Evolutionary conservation across 2,329 filamentous ascomycete species (phyloP), one percentile per base, ranked within the genome.

Genomic region (Fusarium secorum): DNA sequence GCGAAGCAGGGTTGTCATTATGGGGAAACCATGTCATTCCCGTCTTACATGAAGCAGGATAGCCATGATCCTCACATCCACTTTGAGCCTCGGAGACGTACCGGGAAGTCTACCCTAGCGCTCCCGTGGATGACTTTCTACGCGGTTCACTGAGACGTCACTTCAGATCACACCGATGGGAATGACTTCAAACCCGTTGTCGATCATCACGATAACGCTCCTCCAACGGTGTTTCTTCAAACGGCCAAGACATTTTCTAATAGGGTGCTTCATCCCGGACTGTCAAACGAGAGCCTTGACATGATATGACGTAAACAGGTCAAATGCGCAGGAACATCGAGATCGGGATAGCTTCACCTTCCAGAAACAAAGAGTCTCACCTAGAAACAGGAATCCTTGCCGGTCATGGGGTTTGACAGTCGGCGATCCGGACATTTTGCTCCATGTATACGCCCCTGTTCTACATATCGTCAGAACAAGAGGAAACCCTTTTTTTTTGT

Each of bases 221-320:
- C 20, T 38, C 18, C 38, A 64, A 51, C 53, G 33, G 9, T 22
- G 15, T 35, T 41, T 17, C 28, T 41, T n/a, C 20, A 36, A 44
- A 26, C 39, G 18, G 35, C 52, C 64, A 54, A 56, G 63, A 46
- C 36, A 30, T 28, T 35, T 18, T 14, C 13, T 38, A 36, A 69
- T 57, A 52, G 46, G 66, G 26, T 71, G 60, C 26, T 65, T 42
- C 64, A 36, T 39, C 28, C 24, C n/a, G n/a, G 53, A 11, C 52
- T 56, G 38, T 49, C 45, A 58, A 68, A 41, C 57, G 45, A 66
- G 51, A 66, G 41, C 24, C 30, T 71, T 51, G 54, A 44, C 46
- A 28, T 38, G 56, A 63, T 53, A 72, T 71, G 69, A 71, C 69
- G 69, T 71, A 70, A 30, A n/a, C 26, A 52, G 32, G 33, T 54